A percentile compares a stretch with the other conserved stretches of the same genome.
Evolutionary conservation across 164 flowering plant genomes (phyloP).

Genomic region (Aristolochia contorta): DNA sequence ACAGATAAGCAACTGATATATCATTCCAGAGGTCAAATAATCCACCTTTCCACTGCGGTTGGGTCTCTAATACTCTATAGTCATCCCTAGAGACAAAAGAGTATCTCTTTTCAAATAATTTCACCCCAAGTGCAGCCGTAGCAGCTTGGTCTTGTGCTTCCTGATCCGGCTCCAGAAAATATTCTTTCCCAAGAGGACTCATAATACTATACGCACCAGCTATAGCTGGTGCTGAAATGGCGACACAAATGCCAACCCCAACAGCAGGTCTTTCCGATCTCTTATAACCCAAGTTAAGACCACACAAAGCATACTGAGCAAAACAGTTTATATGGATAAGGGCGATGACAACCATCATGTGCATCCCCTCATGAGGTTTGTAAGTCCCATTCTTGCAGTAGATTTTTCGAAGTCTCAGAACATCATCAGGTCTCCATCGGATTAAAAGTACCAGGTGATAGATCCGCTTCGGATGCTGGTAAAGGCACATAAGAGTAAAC

Average conservation of each 20-base stretch:
- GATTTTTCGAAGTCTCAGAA: constrained; percentile 50
- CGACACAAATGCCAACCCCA: constrained; percentile 70
- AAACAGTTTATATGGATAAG: constrained; percentile 80
- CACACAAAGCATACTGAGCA: constrained; percentile 77
- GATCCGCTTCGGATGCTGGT: constrained; percentile 79
- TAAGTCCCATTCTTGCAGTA: constrained; percentile 88
- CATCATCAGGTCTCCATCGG: constrained; percentile 65
- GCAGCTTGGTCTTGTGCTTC: constrained; percentile 37
- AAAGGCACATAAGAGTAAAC: constrained; percentile 88
- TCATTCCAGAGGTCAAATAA: constrained; percentile 82
- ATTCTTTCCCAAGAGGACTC: constrained; percentile 85
- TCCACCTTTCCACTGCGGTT: constrained; percentile 85
- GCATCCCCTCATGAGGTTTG: constrained; percentile 88
- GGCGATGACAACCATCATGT: constrained; percentile 78
- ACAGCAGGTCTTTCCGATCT: constrained; percentile 82
- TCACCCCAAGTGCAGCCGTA: constrained; percentile 11
- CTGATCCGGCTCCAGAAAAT: constrained; percentile 40
- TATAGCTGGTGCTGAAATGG: constrained; percentile 74
- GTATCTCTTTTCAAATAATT: constrained; percentile 50
- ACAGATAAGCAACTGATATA: constrained; percentile 65
- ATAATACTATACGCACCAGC: constrained; percentile 67
- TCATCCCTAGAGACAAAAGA: constrained; percentile 58
- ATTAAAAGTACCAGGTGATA: constrained; percentile 65
- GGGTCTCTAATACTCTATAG: constrained; percentile 27
- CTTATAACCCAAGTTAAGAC: constrained; percentile 70